Conservation (phyloP, 1,284 basidiomycete genomes). For the Sporisorium sorghi region DNA sequence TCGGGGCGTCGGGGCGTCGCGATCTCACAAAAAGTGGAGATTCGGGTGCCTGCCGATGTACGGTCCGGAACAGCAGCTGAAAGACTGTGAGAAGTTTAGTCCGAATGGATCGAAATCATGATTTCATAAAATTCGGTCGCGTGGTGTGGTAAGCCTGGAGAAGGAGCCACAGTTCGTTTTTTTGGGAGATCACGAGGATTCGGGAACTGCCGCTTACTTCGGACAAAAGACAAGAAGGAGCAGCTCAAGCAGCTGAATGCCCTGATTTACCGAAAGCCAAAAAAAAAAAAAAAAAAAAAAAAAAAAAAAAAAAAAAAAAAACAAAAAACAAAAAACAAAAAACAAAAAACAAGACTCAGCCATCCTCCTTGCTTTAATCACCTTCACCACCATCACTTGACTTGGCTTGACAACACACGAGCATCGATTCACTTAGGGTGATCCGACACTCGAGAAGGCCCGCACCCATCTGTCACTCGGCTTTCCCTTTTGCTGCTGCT, state of each 20-base stretch:
- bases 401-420: neutral
- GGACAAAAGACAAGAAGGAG: conserved; percentile 3
- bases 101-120: neutral
- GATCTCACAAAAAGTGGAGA: neutral
- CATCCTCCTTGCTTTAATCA: neutral
- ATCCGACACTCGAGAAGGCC: conserved; percentile 1
- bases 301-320: too few relatives aligned
- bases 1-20: neutral
- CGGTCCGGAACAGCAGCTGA: too few relatives aligned
- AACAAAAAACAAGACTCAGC: too few relatives aligned
- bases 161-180: neutral
- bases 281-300: too few relatives aligned
- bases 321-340: too few relatives aligned
- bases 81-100: conserved; percentile 8
- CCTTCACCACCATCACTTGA: neutral
- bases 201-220: conserved; percentile 42
- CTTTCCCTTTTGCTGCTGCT: neutral
- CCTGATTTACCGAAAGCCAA: conserved; percentile 21
- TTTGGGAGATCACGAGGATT: neutral
- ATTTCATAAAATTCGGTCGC: neutral
- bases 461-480: neutral
- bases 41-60: conserved; percentile 11
- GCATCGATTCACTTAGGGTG: neutral
- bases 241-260: too few relatives aligned
- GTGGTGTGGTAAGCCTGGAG: neutral